phyloP scores from a whole-genome alignment of 139 green algal species.

The Tetraselmis chui region DNA sequence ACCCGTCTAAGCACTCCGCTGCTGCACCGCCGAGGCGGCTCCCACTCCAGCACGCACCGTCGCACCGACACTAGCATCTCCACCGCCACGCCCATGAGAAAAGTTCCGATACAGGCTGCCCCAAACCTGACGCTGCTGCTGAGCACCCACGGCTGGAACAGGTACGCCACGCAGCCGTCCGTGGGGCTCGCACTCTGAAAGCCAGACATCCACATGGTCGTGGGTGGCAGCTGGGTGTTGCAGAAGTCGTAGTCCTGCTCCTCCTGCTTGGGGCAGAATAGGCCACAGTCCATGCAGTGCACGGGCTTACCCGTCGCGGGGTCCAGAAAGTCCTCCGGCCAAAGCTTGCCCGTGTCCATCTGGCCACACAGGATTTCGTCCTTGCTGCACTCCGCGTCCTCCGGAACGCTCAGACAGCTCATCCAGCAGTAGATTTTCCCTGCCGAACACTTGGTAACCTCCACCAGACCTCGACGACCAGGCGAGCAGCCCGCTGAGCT shows the following conservation, averaged over 20 bases:
- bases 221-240: constrained; percentile 17
- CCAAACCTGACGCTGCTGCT: constrained; percentile 20
- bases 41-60: background rate
- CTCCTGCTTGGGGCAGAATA: constrained; percentile 20
- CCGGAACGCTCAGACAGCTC: constrained; percentile 10
- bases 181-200: constrained; percentile 9
- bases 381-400: background rate
- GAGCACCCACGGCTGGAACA: constrained; percentile 25
- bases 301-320: background rate
- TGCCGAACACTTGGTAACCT: constrained; percentile 10
- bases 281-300: constrained; percentile 20
- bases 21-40: background rate
- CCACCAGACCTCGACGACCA: constrained; percentile 7
- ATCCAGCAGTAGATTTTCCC: constrained; percentile 31
- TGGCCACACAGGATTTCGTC: background rate
- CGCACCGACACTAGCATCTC: background rate
- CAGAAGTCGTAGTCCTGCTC: too few species aligned
- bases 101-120: constrained; percentile 23
- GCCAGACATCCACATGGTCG: constrained; percentile 33
- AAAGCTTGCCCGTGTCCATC: constrained; percentile 1
- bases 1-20: too few species aligned
- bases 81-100: constrained; percentile 15
- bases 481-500: constrained; percentile 12
- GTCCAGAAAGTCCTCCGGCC: constrained; percentile 19
- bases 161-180: constrained; percentile 21